Conservation (phyloP, 2,329 filamentous ascomycete genomes). For the Apiospora pterosperma region DNA sequence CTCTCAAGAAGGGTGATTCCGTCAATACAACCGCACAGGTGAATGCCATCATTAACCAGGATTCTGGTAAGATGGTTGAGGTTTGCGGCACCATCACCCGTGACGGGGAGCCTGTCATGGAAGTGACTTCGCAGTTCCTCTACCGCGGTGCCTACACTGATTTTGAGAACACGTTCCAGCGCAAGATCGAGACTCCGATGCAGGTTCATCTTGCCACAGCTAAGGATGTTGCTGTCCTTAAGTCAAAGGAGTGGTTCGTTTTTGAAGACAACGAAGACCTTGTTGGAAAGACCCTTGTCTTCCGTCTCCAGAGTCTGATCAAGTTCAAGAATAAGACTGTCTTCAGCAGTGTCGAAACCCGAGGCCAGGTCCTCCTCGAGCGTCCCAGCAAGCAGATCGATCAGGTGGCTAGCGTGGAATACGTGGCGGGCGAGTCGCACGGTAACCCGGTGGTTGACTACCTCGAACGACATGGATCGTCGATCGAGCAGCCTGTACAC, state of each 20-base stretch:
- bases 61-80: constrained; percentile 98
- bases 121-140: constrained; percentile 96
- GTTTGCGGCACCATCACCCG: constrained; percentile 96
- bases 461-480: constrained; percentile 83
- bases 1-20: constrained; percentile 91
- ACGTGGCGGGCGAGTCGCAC: constrained; percentile 85
- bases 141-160: constrained; percentile 92
- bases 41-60: constrained; percentile 97
- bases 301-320: constrained; percentile 89
- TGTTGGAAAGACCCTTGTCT: constrained; percentile 88
- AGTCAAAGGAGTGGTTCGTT: constrained; percentile 97
- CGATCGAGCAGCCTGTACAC: constrained; percentile 92
- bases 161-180: constrained; percentile 97
- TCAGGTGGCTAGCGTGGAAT: constrained; percentile 95
- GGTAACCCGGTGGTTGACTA: constrained; percentile 98
- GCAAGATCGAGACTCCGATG: constrained; percentile 93
- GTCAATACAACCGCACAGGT: constrained; percentile 91
- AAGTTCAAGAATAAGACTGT: constrained; percentile 93
- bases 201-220: constrained; percentile 82
- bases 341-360: constrained; percentile 87
- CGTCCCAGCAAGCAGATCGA: constrained; percentile 96
- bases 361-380: constrained; percentile 89
- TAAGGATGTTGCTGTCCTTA: constrained; percentile 90
- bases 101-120: constrained; percentile 84
- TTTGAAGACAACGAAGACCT: constrained; percentile 78